Base-by-base conservation (phyloP, 2,329 filamentous ascomycete genomes). In the Fusarium duplospermum region DNA sequence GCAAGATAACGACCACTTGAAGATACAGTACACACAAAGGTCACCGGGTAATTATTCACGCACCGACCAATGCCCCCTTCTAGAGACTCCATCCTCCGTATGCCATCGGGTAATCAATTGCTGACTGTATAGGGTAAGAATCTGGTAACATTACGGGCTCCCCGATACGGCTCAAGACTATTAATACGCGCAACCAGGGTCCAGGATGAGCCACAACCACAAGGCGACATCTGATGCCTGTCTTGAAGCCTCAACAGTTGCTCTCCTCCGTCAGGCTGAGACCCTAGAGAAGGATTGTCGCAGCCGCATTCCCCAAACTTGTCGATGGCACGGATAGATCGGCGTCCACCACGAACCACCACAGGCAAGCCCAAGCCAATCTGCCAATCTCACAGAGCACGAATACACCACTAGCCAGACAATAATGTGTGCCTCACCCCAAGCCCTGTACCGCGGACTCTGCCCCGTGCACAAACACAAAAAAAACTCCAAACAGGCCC, bases 251-350 rank as follows among this genome's bases (percentile, higher is more conserved):
- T n/a, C 36, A 45, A 20, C 24, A 13, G 20, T 16, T 18, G 22
- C 56, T 66, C 38, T 42, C 38, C 38, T 42, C 35, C n/a, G 4
- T 20, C 27, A 38, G 33, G 5, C 31, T 40, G 58, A 61, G 24
- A 50, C 40, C 33, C 57, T 60, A 27, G 57, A 60, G 57, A 60
- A 52, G 33, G 57, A 45, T 33, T 29, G 50, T 62, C 59, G 29
- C 33, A 42, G 42, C 38, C 40, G 42, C 59, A 62, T 62, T 47
- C 59, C 59, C 33, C 62, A 40, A 31, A n/a, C 52, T 61, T 36
- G 42, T 65, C 47, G 24, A 40, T 38, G 42, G 20, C 58, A 67
- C 70, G 54, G 70, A 64, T 71, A 71, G 70, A 73, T 73, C 70
- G 58, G 70, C 66, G 66, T 52, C 66, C 47, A 52, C 36, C 11